Evolutionary conservation across 768 basidiomycete species (phyloP).

Genomic region (Suillus alpinus): DNA sequence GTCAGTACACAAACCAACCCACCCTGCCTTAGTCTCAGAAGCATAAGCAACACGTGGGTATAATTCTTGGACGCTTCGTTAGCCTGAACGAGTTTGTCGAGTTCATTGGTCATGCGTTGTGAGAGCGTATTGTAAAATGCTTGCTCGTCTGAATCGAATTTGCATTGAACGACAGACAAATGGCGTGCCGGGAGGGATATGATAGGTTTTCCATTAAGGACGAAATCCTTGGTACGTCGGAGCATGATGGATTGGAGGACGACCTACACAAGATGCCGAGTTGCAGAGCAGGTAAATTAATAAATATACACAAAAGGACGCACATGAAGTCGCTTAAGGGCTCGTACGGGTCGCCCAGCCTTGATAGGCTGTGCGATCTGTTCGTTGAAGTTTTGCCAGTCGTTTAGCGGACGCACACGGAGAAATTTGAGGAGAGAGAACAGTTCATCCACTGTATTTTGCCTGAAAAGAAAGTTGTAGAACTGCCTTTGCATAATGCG

Average conservation of each 20-base stretch:
- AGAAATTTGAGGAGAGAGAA: constrained; percentile 90
- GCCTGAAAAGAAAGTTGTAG: constrained; percentile 38
- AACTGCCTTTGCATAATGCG: constrained; percentile 26
- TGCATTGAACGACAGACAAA: constrained; percentile 70
- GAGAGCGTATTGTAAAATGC: constrained; percentile 78
- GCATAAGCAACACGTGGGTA: constrained; percentile 65
- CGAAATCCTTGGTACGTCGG: constrained; percentile 74
- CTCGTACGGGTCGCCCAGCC: constrained; percentile 53
- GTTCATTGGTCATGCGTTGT: constrained; percentile 57
- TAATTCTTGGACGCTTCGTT: constrained; percentile 55
- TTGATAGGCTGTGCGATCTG: constrained; percentile 82
- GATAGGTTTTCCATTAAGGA: constrained; percentile 75
- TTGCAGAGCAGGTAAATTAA: background rate
- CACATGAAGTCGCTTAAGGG: constrained; percentile 85
- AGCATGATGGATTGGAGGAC: constrained; percentile 88
- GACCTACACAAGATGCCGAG: constrained; percentile 40
- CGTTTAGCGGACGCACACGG: constrained; percentile 74
- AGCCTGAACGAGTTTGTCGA: constrained; percentile 64
- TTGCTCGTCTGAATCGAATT: constrained; percentile 73
- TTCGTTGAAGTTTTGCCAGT: constrained; percentile 75
- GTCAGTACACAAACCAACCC: constrained; percentile 14
- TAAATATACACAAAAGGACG: constrained; percentile 6
- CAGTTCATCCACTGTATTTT: constrained; percentile 90
- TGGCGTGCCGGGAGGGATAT: constrained; percentile 75
- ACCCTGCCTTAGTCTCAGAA: constrained; percentile 90